Evolutionary conservation across 2,329 filamentous ascomycete genomes (phyloP).

Genomic region (Claviceps pusilla): DNA sequence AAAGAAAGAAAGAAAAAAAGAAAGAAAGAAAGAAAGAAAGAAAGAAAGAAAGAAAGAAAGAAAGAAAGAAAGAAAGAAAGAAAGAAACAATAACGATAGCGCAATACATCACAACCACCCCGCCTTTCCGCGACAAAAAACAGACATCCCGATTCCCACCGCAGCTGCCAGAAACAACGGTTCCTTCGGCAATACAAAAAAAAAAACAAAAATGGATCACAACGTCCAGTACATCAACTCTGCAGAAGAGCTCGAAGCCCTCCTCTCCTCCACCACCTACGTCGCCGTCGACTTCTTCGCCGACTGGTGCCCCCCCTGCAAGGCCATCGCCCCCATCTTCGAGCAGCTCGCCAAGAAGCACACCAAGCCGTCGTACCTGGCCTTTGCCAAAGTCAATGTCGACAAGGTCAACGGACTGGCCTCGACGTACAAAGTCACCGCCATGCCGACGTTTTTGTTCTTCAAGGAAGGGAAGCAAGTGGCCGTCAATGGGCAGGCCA

Average conservation of each 20-base stretch:
- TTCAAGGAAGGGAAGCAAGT: slow-evolving; percentile 55
- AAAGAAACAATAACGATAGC: too few species aligned
- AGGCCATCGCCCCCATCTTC: slow-evolving; percentile 31
- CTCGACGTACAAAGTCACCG: slow-evolving; percentile 60
- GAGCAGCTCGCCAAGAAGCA: slow-evolving; percentile 30
- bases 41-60: too few species aligned
- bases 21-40: too few species aligned
- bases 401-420: slow-evolving; percentile 20
- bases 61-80: too few species aligned
- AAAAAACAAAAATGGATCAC: neutral
- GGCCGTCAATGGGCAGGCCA: slow-evolving; percentile 16
- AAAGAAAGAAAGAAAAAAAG: too few species aligned
- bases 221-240: slow-evolving; percentile 17
- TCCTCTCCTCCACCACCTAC: slow-evolving; percentile 25
- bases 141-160: too few species aligned
- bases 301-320: slow-evolving; percentile 37
- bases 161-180: neutral
- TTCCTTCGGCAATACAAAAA: neutral
- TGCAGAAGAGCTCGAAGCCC: slow-evolving; percentile 19
- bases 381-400: slow-evolving; percentile 11
- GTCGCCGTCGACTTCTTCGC: slow-evolving; percentile 35
- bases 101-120: too few species aligned
- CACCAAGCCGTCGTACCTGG: slow-evolving; percentile 9
- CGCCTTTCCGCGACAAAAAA: too few species aligned
- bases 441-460: slow-evolving; percentile 86